Percentiles rank a stretch among this genome's conserved stretches.
phyloP scores from a whole-genome alignment of 139 green algal genomes.

The Medakamo hakoo region DNA sequence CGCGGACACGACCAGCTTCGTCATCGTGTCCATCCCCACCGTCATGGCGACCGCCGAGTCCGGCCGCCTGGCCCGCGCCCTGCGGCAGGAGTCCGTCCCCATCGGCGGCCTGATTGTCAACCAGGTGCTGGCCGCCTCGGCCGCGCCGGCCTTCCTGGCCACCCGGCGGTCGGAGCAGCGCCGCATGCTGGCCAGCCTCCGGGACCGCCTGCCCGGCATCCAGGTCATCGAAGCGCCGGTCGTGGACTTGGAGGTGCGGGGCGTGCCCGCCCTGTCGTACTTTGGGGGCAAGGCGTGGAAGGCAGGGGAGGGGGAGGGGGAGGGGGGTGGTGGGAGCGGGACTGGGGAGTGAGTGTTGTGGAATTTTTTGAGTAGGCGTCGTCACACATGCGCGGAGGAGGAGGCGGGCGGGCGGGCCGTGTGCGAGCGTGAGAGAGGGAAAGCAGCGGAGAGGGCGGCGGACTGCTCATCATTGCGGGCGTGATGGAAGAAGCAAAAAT shows the following conservation, averaged over 20 bases:
- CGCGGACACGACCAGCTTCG: slow-evolving; percentile 67
- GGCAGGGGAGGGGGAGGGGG: no score
- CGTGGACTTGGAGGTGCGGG: slow-evolving; percentile 89
- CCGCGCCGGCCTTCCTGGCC: slow-evolving; percentile 32
- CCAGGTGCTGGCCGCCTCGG: slow-evolving; percentile 44
- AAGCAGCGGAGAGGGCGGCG: no score
- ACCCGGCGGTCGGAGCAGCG: slow-evolving; percentile 63
- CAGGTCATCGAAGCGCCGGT: slow-evolving; percentile 68
- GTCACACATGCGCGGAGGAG: no score
- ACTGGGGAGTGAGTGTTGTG: no score
- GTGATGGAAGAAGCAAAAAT: no score
- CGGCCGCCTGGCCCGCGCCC: slow-evolving; percentile 43
- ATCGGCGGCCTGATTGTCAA: slow-evolving; percentile 81
- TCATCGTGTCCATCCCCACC: slow-evolving; percentile 96
- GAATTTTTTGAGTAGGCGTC: no score
- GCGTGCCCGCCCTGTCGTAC: slow-evolving; percentile 80
- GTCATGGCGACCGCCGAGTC: slow-evolving; percentile 86
- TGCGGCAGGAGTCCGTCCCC: slow-evolving; percentile 60
- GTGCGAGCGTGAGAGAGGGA: no score
- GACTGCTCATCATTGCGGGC: no score
- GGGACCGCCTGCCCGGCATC: slow-evolving; percentile 28
- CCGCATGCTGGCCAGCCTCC: slow-evolving; percentile 54
- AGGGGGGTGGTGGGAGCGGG: background rate
- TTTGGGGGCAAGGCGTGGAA: slow-evolving; percentile 84
- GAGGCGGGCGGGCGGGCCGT: no score